Base-by-base conservation (phyloP, 345 rosid genomes). In the Theobroma cacao region DNA sequence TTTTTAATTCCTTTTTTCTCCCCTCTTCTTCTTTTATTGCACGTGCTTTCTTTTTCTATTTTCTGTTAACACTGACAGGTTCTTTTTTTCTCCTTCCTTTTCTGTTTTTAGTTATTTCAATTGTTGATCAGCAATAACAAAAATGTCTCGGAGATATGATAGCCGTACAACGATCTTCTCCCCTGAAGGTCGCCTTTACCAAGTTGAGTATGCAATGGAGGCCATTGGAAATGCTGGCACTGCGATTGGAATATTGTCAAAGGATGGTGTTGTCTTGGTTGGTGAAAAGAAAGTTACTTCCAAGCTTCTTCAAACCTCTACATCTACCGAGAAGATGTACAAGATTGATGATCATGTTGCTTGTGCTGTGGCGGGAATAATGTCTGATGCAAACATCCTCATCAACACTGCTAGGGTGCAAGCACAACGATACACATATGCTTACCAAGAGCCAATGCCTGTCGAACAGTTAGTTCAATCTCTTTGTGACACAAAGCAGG, bases 221-320 rank as follows among this genome's bases (percentile, higher is more conserved):
- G 99, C 98, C 77, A 95, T 95, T 63, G 99, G 99, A 31, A 93
- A 95, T 81, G 99, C 99, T 1, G 99, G 99, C 28, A 85, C 89
- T 80, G 99, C 99, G 0, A 93, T 95, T 61, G 99, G 99, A 40
- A 88, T 95, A 79, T 78, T 95, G 53, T 83, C 98, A 5, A 91
- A 92, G 87, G 98, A 95, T 45, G 99, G 99, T 4, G 98, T 92
- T 45, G 93, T 95, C 64, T 79, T 95, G 87, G 86, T 94, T 28
- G 99, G 99, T 48, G 99, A 95, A 85, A 95, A 95, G 89, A 95
- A 95, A 89, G 99, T 95, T 22, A 95, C 99, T 4, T 95, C 99
- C 30, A 95, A 95, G 56, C 98, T 95, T 74, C 91, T 95, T 40
- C 98, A 95, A 78, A 92, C 93, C 65, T 89, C 95, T 68, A 88